Evolutionary conservation across 78 protist genomes (phyloP), one percentile per base, ranked within the genome.

Genomic region (Emiliania huxleyi): DNA sequence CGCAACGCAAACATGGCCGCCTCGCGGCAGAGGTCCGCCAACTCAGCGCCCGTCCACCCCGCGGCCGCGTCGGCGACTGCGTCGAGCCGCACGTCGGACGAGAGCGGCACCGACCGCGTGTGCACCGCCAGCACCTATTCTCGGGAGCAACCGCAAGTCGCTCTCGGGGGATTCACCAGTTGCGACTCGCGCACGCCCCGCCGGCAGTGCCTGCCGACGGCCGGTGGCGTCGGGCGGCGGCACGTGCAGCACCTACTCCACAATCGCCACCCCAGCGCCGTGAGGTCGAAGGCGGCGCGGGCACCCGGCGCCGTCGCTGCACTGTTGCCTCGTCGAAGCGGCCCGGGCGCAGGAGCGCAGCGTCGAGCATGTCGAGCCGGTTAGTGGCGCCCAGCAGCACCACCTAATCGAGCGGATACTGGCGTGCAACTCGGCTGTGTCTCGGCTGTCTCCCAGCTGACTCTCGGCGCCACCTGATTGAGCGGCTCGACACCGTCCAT

Each of bases 31-130:
- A 97, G 90, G n/a, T 97, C 90, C 29, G 96, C 97, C 22, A 98
- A 81, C 85, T 98, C 99, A 1, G 99, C 99, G 25, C 99, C 99
- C 19, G 97, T 93, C 91, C 85, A 96, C 35, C 98, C 98, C 25
- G 93, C 93, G 35, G 87, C 19, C 44, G 18, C 52, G 26, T 37
- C 75, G n/a, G 91, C 93, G 11, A 93, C 85, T 69, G 1, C 85
- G 25, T 95, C 84, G 33, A 95, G 81, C n/a, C 79, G 69, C 12
- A 97, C 94, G 69, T 56, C 94, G 18, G 81, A 35, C 0, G 90
- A 62, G 62, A 91, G 93, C 3, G 98, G 96, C 33, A 94, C 94
- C n/a, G 40, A 62, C 25, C 92, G 87, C 11, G 97, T 2, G 87
- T 71, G 90, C 38, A 97, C 52, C 2, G 23, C 33, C 23, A 96